Conservation (phyloP, 129 eudicot species). For the Calendula officinalis region DNA sequence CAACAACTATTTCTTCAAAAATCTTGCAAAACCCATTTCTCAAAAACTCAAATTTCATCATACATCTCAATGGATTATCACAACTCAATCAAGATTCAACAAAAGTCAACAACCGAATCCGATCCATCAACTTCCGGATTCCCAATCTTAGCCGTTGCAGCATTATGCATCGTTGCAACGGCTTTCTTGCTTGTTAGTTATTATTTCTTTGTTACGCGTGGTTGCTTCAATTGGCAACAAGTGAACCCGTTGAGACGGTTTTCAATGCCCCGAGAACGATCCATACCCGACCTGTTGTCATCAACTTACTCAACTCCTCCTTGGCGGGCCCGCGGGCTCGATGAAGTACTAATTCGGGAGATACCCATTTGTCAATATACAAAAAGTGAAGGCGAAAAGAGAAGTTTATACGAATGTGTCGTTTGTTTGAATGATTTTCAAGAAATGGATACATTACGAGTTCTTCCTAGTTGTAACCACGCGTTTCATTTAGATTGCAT, state of each 20-base stretch:
- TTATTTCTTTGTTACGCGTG: slow-evolving; percentile 63
- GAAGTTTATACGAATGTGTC: slow-evolving; percentile 57
- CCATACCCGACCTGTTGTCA: slow-evolving; percentile 40
- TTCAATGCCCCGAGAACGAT: slow-evolving; percentile 31
- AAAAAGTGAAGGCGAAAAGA: slow-evolving; percentile 29
- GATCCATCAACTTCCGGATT: slow-evolving; percentile 43
- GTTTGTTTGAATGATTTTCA: slow-evolving; percentile 84
- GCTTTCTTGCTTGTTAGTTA: slow-evolving; percentile 65
- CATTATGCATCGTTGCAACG: slow-evolving; percentile 62
- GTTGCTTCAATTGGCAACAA: slow-evolving; percentile 75
- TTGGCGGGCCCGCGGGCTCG: slow-evolving; percentile 64
- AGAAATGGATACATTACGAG: slow-evolving; percentile 58
- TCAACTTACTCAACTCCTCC: slow-evolving; percentile 63
- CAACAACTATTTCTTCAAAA: slow-evolving; percentile 9
- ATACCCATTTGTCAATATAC: slow-evolving; percentile 66
- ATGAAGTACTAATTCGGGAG: slow-evolving; percentile 58
- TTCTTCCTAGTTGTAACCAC: slow-evolving; percentile 77
- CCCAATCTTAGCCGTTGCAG: slow-evolving; percentile 67
- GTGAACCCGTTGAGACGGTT: slow-evolving; percentile 57
- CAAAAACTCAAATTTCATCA: slow-evolving; percentile 5
- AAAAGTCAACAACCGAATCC: slow-evolving; percentile 31
- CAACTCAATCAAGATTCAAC: slow-evolving; percentile 39
- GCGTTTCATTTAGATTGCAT: slow-evolving; percentile 89
- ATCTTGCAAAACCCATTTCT: slow-evolving; percentile 23
- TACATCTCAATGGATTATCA: slow-evolving; percentile 35